Percentiles rank a stretch among this genome's conserved stretches.
Evolutionary conservation across 345 rosid genomes (phyloP).

Genomic region (Euphorbia peplus): DNA sequence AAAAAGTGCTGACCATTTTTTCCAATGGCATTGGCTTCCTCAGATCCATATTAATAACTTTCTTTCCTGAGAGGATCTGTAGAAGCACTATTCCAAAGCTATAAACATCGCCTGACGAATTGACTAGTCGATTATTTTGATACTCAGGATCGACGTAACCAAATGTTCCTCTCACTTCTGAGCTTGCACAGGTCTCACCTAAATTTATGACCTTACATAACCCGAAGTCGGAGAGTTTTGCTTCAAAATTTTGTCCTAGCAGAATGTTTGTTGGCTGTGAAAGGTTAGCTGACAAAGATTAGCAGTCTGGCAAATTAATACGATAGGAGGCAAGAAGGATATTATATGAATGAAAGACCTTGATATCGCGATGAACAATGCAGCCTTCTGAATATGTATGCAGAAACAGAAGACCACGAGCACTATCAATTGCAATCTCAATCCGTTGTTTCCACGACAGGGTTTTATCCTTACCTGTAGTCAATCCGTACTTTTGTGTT

Average conservation of each 20-base stretch:
- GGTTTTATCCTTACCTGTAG: constrained; percentile 36
- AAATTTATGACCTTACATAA: constrained; percentile 40
- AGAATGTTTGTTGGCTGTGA: constrained; percentile 53
- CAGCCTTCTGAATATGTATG: constrained; percentile 47
- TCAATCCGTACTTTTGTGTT: neutral
- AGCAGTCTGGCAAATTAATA: neutral
- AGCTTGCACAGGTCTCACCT: constrained; percentile 38
- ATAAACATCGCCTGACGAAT: constrained; percentile 48
- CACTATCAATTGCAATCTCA: constrained; percentile 42
- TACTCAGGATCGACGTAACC: constrained; percentile 52
- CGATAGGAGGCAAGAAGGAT: neutral
- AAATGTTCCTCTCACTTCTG: constrained; percentile 55
- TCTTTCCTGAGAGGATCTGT: constrained; percentile 48
- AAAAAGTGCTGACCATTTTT: constrained; percentile 38
- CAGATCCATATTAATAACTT: constrained; percentile 40
- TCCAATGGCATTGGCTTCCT: constrained; percentile 38
- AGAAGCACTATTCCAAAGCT: constrained; percentile 49
- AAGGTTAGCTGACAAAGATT: neutral
- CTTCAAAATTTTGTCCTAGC: constrained; percentile 45
- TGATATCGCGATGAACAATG: constrained; percentile 54
- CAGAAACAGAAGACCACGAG: constrained; percentile 46
- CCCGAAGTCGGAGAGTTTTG: constrained; percentile 55
- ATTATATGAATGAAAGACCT: constrained; percentile 31
- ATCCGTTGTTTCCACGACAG: constrained; percentile 51
- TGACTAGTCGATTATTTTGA: constrained; percentile 25